These are phyloP conservation scores for Cordyceps tenuipes DNA, from an alignment of 2,329 filamentous ascomycete species.

Conservation along the genomic window DNA sequence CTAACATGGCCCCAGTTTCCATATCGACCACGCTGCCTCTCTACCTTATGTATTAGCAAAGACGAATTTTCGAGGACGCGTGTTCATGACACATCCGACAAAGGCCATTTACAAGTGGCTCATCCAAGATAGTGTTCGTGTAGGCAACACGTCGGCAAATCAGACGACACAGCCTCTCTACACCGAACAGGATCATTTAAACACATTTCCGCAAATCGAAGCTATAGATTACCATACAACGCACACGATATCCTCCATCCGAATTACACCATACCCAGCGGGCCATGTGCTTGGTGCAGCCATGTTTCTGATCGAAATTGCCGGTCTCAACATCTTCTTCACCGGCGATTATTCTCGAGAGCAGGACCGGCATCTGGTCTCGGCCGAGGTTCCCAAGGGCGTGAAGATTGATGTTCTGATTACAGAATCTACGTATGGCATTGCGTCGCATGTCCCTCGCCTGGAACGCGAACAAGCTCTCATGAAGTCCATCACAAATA, in stretches of 20 bases:
- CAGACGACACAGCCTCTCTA: conserved; percentile 69
- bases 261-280: conserved; percentile 92
- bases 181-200: conserved; percentile 89
- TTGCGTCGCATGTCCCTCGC: conserved; percentile 85
- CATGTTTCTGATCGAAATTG: conserved; percentile 98
- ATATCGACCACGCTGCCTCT: conserved; percentile 97
- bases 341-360: conserved; percentile 96
- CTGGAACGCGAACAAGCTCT: conserved; percentile 85
- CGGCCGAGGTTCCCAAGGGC: conserved; percentile 78
- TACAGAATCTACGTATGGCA: conserved; percentile 94
- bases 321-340: conserved; percentile 92
- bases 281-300: conserved; percentile 96
- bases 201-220: conserved; percentile 89
- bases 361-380: conserved; percentile 90
- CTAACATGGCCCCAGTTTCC: conserved; percentile 60
- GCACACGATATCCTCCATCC: conserved; percentile 91
- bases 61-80: conserved; percentile 91
- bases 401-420: conserved; percentile 95
- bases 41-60: conserved; percentile 95
- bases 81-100: conserved; percentile 98
- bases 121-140: conserved; percentile 91
- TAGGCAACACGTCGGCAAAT: conserved; percentile 63
- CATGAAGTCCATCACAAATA: conserved; percentile 89
- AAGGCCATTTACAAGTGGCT: conserved; percentile 99
- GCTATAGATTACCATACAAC: conserved; percentile 98